Conservation (phyloP, 2,329 filamentous ascomycete species). For the Verticillium zaregamsianum region DNA sequence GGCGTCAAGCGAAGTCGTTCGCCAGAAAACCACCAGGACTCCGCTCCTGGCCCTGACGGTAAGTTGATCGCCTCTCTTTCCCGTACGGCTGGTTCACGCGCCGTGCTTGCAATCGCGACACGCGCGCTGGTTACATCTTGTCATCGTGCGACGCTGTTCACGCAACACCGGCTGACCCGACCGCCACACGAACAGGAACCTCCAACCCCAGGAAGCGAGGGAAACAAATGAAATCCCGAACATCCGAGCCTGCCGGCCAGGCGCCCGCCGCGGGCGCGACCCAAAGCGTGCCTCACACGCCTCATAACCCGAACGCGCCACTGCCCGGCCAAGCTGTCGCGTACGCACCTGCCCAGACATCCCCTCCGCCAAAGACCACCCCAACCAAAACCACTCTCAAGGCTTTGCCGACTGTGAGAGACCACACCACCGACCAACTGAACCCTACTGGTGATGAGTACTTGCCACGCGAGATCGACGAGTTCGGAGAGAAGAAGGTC, state of each 20-base stretch:
- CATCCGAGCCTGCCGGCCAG: conserved; percentile 55
- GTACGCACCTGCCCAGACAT: conserved; percentile 33
- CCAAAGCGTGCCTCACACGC: conserved; percentile 44
- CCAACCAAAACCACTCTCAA: conserved; percentile 84
- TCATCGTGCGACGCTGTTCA: conserved; percentile 25
- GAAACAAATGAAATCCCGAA: conserved; percentile 59
- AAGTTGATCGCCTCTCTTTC: conserved; percentile 41
- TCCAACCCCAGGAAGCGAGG: conserved; percentile 53
- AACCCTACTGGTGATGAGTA: conserved; percentile 90
- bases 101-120: conserved; percentile 5
- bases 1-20: conserved; percentile 79
- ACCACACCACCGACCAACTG: conserved; percentile 95
- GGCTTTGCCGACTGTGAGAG: conserved; percentile 88
- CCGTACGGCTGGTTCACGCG: conserved; percentile 6
- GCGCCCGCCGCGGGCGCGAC: conserved; percentile 39
- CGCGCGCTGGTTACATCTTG: conserved; percentile 24
- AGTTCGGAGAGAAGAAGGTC: conserved; percentile 92
- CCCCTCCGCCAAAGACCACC: conserved; percentile 71
- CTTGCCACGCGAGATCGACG: conserved; percentile 86
- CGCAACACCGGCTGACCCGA: conserved; percentile 20
- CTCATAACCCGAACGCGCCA: conserved; percentile 45
- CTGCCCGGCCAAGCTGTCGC: conserved; percentile 37
- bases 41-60: conserved; percentile 67
- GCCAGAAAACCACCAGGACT: conserved; percentile 60
- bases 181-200: conserved; percentile 32